Base-by-base conservation (phyloP, 805 yeast species). In the Starmerella riodocensis region DNA sequence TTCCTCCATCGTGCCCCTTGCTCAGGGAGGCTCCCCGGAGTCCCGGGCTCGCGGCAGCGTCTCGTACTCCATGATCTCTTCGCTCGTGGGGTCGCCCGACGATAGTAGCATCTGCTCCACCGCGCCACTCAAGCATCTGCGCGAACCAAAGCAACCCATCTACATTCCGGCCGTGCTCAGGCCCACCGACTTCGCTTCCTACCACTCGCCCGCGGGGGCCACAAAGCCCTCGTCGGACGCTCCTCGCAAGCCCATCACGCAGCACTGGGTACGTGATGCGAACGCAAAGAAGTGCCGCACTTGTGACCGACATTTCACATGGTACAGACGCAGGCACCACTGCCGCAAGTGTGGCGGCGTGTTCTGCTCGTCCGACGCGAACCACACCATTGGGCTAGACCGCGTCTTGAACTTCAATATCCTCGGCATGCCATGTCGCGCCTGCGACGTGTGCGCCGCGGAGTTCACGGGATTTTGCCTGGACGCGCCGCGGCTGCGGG, bases 121-220 rank as follows among this genome's bases (percentile, higher is more conserved):
- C 19, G 45, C 48, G 17, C 61, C 59, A 11, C 56, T 78, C 18
- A 78, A 76, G 55, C 93, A 84, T 53, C 74, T 85, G 45, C 74
- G 75, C 41, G 78, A 78, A 34, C 86, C 84, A 47, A 73, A 84
- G 56, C 78, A 82, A 53, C 95, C 96, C 8, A 64, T 86, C 64
- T 86, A 84, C 53, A 67, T 80, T 0, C 97, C 97, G 0, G 95
- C 95, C 0, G 97, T 86, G 9, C 64, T 86, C 37, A 69, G 82
- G 49, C 68, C 69, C 30, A 64, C 65, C 3, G 47, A 47, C 32
- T 50, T 51, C 45, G 46, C 45, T 37, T 41, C 53, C n/a, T 57
- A 57, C 48, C 42, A 53, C 29, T 43, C 48, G 1, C 46, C 57
- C 7, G 37, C 43, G 31, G 47, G 13, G 26, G 51, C 48, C 25